Base-by-base conservation (phyloP, 805 yeast species). In the Wickerhamiella slavikovae region DNA sequence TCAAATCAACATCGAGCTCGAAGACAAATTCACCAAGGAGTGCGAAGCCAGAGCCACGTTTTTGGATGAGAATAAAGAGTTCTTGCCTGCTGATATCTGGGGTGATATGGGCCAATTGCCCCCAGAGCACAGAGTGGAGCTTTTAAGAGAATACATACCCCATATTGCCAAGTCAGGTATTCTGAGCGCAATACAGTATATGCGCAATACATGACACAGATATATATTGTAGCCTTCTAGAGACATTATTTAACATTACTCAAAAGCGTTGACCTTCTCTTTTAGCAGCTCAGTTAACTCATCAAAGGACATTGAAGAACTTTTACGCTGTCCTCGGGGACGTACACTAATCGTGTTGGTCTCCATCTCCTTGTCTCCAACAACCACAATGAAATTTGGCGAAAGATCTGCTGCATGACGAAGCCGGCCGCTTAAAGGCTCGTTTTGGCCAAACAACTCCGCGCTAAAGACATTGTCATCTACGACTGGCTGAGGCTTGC, bases 331-430 rank as follows among this genome's bases (percentile, higher is more conserved):
- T 18, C 57, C 64, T 22, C 75, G 55, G 5, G 67, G 48, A 44
- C 93, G 63, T 7, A 85, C 61, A 1, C 91, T 69, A 12, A 71
- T 54, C 1, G 65, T 64, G 0, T 66, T 66, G 22, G 52, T 50
- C 28, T 61, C 66, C 5, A 75, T 55, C 49, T 89, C 98, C 38
- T 68, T 67, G 40, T 82, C 93, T 17, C 98, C 98, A 24, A 89
- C 63, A 52, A 83, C 66, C n/a, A 80, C 55, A 27, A 85, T 64
- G 44, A 67, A 89, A 6, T 75, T 72, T 47, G 76, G 82, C 1
- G 85, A 80, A 40, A 70, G 70, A 32, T 51, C 46, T 10, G 74
- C 58, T 2, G 92, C 89, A 31, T 79, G 89, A 42, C 76, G 75
- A 29, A 82, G 71, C 42, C 93, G 63, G 30, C 60, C 64, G 0